Evolutionary conservation across 371 early-diverging fungal genomes (phyloP).

Genomic region (Conidiobolus incongruus): DNA sequence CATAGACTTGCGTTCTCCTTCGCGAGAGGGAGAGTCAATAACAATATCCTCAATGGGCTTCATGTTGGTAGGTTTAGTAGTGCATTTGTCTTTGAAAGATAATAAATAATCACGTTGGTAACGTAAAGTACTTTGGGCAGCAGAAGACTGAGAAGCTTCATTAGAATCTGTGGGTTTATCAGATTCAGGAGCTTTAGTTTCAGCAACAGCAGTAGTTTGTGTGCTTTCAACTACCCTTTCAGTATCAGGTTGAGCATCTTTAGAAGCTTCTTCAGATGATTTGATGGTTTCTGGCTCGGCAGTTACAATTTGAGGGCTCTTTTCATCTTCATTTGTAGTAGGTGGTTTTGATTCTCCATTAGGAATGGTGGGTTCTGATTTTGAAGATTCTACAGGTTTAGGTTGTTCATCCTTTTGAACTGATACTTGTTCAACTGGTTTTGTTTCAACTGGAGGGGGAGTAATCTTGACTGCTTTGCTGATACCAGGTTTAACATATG

Average conservation of each 20-base stretch:
- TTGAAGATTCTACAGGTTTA: constrained; percentile 2
- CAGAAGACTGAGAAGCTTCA: constrained; percentile 9
- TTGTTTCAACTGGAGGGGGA: constrained; percentile 8
- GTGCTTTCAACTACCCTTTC: constrained; percentile 6
- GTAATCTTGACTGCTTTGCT: constrained; percentile 8
- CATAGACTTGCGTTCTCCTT: constrained; percentile 8
- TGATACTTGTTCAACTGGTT: constrained; percentile 6
- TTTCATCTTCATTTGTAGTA: constrained; percentile 5
- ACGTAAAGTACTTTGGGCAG: constrained; percentile 12
- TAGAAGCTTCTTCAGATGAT: neutral
- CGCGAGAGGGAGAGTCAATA: constrained; percentile 19
- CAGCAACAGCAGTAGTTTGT: constrained; percentile 4
- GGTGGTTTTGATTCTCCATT: constrained; percentile 1
- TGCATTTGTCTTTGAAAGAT: constrained; percentile 43
- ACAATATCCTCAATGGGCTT: constrained; percentile 37
- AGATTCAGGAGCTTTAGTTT: constrained; percentile 10
- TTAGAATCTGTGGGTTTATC: constrained; percentile 6
- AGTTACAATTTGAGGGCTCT: neutral
- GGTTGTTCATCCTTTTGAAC: constrained; percentile 5
- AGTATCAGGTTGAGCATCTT: neutral
- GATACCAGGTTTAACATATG: too few species aligned
- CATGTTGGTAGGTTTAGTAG: constrained; percentile 35
- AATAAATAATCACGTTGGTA: constrained; percentile 56
- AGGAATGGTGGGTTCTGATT: neutral
- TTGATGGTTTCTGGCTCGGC: neutral